phyloP scores from a whole-genome alignment of 805 yeast species.

The Sugiyamaella marilandica region DNA sequence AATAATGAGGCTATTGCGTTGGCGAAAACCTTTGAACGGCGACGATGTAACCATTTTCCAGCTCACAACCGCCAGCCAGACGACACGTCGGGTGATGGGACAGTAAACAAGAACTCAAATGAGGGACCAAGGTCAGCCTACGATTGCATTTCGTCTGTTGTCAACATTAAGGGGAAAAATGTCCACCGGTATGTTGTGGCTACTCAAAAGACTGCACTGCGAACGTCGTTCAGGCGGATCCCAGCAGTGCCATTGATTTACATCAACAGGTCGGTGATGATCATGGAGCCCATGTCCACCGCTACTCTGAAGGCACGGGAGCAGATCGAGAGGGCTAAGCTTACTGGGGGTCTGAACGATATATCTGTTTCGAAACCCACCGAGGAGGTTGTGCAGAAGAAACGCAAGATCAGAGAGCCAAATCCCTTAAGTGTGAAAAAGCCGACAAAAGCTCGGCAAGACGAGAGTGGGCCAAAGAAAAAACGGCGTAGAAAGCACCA shows the following conservation, averaged over 20 bases:
- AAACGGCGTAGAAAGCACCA: constrained; percentile 15
- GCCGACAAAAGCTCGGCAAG: constrained; percentile 13
- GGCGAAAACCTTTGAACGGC: constrained; percentile 82
- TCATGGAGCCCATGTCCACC: constrained; percentile 87
- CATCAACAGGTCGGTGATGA: constrained; percentile 87
- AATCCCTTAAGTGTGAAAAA: constrained; percentile 88
- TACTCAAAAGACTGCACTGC: constrained; percentile 65
- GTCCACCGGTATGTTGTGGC: constrained; percentile 91
- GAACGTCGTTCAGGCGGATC: constrained; percentile 62
- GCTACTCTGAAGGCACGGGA: constrained; percentile 53
- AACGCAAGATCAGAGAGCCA: constrained; percentile 59
- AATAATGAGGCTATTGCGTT: constrained; percentile 72
- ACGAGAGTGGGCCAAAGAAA: constrained; percentile 5
- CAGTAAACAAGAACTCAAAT: not conserved
- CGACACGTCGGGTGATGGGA: not conserved
- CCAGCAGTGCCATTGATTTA: constrained; percentile 91
- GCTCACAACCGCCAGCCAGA: constrained; percentile 34
- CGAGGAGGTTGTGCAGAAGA: constrained; percentile 24
- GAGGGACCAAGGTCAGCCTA: constrained; percentile 42
- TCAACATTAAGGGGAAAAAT: constrained; percentile 62
- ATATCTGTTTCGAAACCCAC: constrained; percentile 34
- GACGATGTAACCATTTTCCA: constrained; percentile 84
- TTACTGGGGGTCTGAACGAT: constrained; percentile 75
- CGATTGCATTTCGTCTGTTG: constrained; percentile 73
- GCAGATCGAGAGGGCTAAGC: constrained; percentile 57